Evolutionary conservation across 306 rosid genomes (phyloP).

Genomic region (Vigna unguiculata): DNA sequence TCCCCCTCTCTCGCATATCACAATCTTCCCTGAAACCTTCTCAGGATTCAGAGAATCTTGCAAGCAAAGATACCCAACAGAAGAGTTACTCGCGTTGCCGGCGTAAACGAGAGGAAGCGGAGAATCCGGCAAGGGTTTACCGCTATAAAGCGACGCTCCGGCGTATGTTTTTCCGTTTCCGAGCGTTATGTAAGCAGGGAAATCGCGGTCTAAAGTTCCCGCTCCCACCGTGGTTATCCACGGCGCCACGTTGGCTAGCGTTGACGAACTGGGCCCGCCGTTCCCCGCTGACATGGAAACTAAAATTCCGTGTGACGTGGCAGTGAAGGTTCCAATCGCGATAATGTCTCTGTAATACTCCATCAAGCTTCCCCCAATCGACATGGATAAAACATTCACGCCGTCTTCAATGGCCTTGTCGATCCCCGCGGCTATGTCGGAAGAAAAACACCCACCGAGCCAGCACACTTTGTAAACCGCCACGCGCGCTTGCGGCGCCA

Average conservation of each 20-base stretch:
- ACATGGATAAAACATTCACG: slow-evolving; percentile 75
- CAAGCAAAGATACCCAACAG: slow-evolving; percentile 60
- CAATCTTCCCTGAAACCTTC: slow-evolving; percentile 74
- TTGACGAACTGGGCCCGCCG: slow-evolving; percentile 62
- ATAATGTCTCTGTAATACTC: slow-evolving; percentile 69
- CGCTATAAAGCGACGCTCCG: slow-evolving; percentile 78
- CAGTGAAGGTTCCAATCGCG: slow-evolving; percentile 80
- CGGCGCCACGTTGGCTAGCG: slow-evolving; percentile 79
- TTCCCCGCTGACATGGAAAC: slow-evolving; percentile 91
- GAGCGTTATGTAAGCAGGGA: slow-evolving; percentile 65
- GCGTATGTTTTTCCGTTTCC: slow-evolving; percentile 64
- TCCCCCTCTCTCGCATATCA: slow-evolving; percentile 89
- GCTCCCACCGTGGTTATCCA: slow-evolving; percentile 94
- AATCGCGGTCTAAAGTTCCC: slow-evolving; percentile 87
- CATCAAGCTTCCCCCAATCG: slow-evolving; percentile 66
- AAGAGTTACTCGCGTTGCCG: slow-evolving; percentile 53
- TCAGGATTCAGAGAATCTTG: slow-evolving; percentile 49
- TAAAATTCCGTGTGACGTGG: slow-evolving; percentile 70
- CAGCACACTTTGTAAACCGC: slow-evolving; percentile 89
- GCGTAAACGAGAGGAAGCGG: slow-evolving; percentile 69
- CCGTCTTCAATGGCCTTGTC: slow-evolving; percentile 90
- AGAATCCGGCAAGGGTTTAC: slow-evolving; percentile 50
- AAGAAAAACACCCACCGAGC: slow-evolving; percentile 75
- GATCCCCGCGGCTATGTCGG: slow-evolving; percentile 82
- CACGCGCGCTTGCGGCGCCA: slow-evolving; percentile 81